A percentile compares a stretch with the other conserved stretches of the same genome.
These are phyloP conservation scores for Anthoceros angustus DNA, from an alignment of 225 moss, liverwort and hornwort species.

Conservation along the genomic window DNA sequence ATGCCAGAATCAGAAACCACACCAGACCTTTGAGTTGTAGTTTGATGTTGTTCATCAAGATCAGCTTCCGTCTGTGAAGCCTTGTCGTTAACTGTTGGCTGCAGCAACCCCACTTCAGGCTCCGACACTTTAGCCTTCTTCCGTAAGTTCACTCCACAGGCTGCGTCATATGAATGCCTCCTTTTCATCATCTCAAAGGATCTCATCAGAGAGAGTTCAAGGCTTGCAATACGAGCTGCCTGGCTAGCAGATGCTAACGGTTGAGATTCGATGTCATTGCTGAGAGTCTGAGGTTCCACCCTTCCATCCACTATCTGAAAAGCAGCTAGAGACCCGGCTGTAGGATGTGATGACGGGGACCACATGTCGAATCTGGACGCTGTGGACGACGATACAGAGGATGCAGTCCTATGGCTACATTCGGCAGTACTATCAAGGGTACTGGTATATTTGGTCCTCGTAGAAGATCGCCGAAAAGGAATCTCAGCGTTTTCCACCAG, in stretches of 20 bases:
- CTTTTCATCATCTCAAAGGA: not conserved
- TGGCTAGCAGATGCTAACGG: not conserved
- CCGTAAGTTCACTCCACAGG: not conserved
- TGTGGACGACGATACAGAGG: not conserved
- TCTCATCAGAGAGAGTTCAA: not conserved
- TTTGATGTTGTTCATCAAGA: not conserved
- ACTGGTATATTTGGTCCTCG: not conserved
- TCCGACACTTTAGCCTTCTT: not conserved
- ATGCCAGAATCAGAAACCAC: not conserved
- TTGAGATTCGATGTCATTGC: not conserved
- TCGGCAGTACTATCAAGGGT: not conserved
- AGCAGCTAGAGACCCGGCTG: not conserved
- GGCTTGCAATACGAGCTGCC: not conserved
- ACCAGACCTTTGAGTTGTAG: not conserved
- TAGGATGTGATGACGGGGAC: not conserved
- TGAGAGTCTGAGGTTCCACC: not conserved
- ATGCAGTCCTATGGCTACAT: not conserved
- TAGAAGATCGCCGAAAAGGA: not conserved
- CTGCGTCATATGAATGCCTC: not conserved
- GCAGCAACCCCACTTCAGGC: not conserved
- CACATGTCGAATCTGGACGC: not conserved
- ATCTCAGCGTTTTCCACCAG: not conserved
- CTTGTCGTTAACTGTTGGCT: not conserved
- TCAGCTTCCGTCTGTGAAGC: not conserved
- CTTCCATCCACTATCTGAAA: constrained; percentile 1